Evolutionary conservation across 305 asterid genomes (phyloP), one percentile per base, ranked within the genome.

Genomic region (Rubia peregrina): DNA sequence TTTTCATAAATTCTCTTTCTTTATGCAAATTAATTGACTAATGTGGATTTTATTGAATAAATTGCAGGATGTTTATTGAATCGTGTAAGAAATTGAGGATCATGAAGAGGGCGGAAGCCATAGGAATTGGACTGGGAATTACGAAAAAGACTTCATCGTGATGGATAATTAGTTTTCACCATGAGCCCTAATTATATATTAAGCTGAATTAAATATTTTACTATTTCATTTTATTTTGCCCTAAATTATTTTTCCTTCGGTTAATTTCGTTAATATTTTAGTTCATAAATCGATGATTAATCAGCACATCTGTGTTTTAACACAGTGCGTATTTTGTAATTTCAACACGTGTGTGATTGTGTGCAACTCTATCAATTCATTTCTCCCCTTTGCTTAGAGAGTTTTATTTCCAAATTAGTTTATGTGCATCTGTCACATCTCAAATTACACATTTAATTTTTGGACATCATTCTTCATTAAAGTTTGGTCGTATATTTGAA

Each of bases 61-160:
- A 22, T 42, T 78, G 61, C 75, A 92, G 96, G 83, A 92, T 90
- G 95, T 92, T 90, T 76, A 67, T 66, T 22, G 96, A 87, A 77
- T 83, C 92, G 0, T 88, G 96, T 83, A 88, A 80, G 71, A 85
- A 89, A 78, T 70, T 91, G 77, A 83, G 96, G 88, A 84, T 89
- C 3, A 91, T 84, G 92, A 91, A 85, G 74, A 87, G 81, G 80
- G 69, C 88, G 3, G 92, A 89, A 68, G 89, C 90, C 19, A 82
- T 80, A 17, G 83, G 83, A 7, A 77, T 79, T 64, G 85, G 89
- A 24, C 84, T 87, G 69, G 80, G 76, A 19, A 10, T 13, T 14
- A 12, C 14, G 14, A 79, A 87, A 67, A 81, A 84, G 59, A 9
- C 73, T 84, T 87, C 74, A 82, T 1, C 67, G 10, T 38, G 74